phyloP scores from a whole-genome alignment of 2,329 filamentous ascomycete genomes.

The Fusarium hainanense region DNA sequence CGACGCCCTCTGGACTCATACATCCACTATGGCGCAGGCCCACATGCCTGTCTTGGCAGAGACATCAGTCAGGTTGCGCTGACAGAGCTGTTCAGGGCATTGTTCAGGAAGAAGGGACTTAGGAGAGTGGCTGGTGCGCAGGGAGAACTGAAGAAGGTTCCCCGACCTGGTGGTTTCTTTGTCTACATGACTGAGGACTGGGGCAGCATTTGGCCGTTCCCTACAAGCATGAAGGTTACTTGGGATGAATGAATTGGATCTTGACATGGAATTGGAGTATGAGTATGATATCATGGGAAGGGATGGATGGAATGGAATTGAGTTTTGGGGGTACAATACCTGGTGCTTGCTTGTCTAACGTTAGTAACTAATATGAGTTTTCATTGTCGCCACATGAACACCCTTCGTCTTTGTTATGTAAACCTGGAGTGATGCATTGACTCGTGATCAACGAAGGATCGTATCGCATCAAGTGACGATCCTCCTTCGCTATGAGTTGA shows the following conservation, averaged over 20 bases:
- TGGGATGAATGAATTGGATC: slow-evolving; percentile 54
- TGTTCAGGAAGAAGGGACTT: slow-evolving; percentile 71
- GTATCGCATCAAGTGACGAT: background rate
- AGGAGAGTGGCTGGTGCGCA: slow-evolving; percentile 70
- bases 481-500: background rate
- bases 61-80: slow-evolving; percentile 71
- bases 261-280: background rate
- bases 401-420: background rate
- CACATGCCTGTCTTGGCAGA: slow-evolving; percentile 71
- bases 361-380: background rate
- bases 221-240: slow-evolving; percentile 64
- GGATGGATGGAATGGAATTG: background rate
- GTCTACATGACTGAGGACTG: slow-evolving; percentile 76
- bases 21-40: slow-evolving; percentile 71
- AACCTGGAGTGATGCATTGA: background rate
- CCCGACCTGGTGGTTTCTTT: slow-evolving; percentile 63
- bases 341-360: background rate
- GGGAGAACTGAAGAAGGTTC: slow-evolving; percentile 75
- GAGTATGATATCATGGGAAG: slow-evolving; percentile 14
- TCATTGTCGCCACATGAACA: background rate
- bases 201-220: slow-evolving; percentile 61
- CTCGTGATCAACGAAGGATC: background rate
- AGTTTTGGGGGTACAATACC: background rate
- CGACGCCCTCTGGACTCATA: slow-evolving; percentile 72
- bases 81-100: slow-evolving; percentile 73